phyloP scores from a whole-genome alignment of 495 filamentous ascomycete genomes.

The Rostrohypoxylon terebratum region DNA sequence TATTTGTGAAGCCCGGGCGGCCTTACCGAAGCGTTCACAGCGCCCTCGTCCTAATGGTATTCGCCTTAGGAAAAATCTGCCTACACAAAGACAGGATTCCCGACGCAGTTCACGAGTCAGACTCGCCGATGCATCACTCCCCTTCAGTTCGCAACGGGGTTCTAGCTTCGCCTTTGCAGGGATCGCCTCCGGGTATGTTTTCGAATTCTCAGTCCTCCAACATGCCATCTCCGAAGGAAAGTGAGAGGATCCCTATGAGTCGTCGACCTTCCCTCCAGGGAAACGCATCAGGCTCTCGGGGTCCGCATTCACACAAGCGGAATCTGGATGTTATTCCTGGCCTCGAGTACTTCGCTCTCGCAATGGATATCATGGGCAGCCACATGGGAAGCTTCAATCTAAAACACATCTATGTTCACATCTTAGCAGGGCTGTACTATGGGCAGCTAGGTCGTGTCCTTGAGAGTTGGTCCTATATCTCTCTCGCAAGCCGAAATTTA shows the following conservation, averaged over 20 bases:
- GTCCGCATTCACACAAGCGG: constrained; percentile 54
- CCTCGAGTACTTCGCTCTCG: constrained; percentile 86
- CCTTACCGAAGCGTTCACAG: constrained; percentile 73
- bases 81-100: constrained; percentile 70
- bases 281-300: constrained; percentile 34
- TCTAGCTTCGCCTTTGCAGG: constrained; percentile 61
- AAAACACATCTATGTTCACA: constrained; percentile 82
- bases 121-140: constrained; percentile 55
- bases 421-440: constrained; percentile 89
- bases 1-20: constrained; percentile 54
- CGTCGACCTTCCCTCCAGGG: constrained; percentile 60
- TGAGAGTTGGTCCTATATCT: constrained; percentile 91
- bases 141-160: constrained; percentile 62
- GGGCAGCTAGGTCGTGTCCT: constrained; percentile 88
- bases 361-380: constrained; percentile 86
- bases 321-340: constrained; percentile 94
- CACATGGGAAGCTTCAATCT: constrained; percentile 81
- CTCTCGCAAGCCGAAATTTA: constrained; percentile 78
- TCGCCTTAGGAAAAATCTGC: constrained; percentile 89
- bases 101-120: constrained; percentile 66
- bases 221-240: constrained; percentile 63
- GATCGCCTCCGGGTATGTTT: constrained; percentile 59
- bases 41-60: constrained; percentile 81
- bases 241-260: constrained; percentile 56
- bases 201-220: constrained; percentile 55